Base-by-base conservation (phyloP, 1,284 basidiomycete species). In the Farysia itapuensis region DNA sequence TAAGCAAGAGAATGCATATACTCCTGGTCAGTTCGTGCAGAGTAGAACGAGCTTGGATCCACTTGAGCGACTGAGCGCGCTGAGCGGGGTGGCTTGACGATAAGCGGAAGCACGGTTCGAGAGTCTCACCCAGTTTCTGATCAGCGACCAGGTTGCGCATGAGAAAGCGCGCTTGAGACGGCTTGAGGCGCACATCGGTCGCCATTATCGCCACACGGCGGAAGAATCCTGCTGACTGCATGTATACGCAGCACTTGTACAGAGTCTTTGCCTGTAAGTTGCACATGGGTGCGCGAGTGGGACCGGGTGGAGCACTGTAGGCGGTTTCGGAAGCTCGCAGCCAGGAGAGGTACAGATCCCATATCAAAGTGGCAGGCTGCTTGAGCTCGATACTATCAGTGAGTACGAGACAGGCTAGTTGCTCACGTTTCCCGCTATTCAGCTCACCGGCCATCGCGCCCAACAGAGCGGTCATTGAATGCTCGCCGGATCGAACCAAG, bases 161-260 rank as follows among this genome's bases (percentile, higher is more conserved):
- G 39, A 69, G 33, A 13, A 38, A 49, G 4, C 54, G 47, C 21
- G 59, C 41, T 32, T 69, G 67, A 13, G 63, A 57, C 0, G 56
- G 52, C 24, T 45, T 61, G 23, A 66, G 37, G 9, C 67, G 52
- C 2, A 32, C 23, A 21, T 69, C 67, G 12, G 43, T 19, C 0
- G 48, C 30, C 2, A 58, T 16, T 2, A 23, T 35, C 0, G 53
- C 67, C 4, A 56, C 67, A 11, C 48, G 52, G 2, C 34, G 39
- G 1, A 34, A 48, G n/a, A 47, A 29, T 1, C 42, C 33, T 2
- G 51, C 56, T 7, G 44, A 21, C 4, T 49, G 43, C 1, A 58
- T 39, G 11, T 45, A 46, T 1, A 18, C 19, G 35, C 40, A 56
- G 20, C 53, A 46, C 18, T 35, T 38, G 20, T 40, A 58, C 6